Base-by-base conservation (phyloP, 345 rosid species). In the Eutrema heterophyllum region DNA sequence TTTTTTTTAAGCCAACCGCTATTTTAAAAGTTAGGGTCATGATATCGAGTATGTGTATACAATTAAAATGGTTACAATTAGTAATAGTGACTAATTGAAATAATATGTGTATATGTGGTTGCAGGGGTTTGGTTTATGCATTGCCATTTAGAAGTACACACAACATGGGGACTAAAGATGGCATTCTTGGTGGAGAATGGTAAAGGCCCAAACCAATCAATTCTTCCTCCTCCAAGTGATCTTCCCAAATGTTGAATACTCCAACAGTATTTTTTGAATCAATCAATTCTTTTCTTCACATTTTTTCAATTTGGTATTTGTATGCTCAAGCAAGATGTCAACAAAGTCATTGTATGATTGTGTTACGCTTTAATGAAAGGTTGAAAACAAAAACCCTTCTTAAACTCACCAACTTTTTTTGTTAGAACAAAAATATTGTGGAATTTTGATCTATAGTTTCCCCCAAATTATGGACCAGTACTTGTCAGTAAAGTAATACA, bases 151-250 rank as follows among this genome's bases (percentile, higher is more conserved):
- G 80, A 77, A 55, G 84, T 91, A 48, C 98, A 91, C 77, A 91
- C 98, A 10, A 87, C 98, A 18, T 94, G 97, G 98, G 98, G 98
- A 62, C 83, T 94, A 9, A 91, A 91, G 76, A 94, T 94, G 98
- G 97, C 98, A 9, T 94, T 94, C 71, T 73, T 89, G 86, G 98
- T 92, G 75, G 96, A 87, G 30, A 88, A 94, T 36, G 98, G 98
- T 1, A 92, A 86, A 79, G 95, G 93, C 40, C 91, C 89, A 6
- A 90, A 85, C 40, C 73, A 92, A 78, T 92, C 97, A 40, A 73
- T 92, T 49, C 78, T 89, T 41, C 99, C 96, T 33, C 97, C 97
- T 46, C 98, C 98, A 3, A 82, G 56, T 2, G 97, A 94, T 79
- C 93, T 94, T 79, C 97, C 97, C 15, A 89, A 87, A 78, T 94